Conservation (phyloP, 2,329 filamentous ascomycete genomes). For the Claviceps spartinae region DNA sequence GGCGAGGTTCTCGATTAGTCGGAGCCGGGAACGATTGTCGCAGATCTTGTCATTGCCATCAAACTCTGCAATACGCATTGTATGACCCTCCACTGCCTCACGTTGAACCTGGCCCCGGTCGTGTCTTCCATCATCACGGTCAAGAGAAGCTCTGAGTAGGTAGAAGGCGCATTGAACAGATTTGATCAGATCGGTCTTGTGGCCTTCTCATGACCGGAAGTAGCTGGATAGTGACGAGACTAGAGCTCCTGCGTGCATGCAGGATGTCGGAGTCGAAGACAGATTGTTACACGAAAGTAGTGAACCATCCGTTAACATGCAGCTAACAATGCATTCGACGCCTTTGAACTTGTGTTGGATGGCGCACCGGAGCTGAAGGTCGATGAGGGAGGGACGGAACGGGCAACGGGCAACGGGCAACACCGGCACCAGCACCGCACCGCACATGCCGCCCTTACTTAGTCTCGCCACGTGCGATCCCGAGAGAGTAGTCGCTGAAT, state of each 20-base stretch:
- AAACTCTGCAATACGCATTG: constrained; percentile 12
- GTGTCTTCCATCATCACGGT: background rate
- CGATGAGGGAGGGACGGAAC: no score
- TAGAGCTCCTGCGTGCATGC: background rate
- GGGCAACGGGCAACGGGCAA: no score
- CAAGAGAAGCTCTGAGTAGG: background rate
- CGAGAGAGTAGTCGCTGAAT: no score
- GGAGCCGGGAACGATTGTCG: constrained; percentile 36
- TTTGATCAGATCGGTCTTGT: background rate
- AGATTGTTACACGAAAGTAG: no score
- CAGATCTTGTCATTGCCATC: constrained; percentile 25
- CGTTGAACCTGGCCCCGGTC: background rate
- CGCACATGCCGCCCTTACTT: no score
- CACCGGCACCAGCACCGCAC: no score
- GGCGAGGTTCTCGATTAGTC: constrained; percentile 27
- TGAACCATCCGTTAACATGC: no score
- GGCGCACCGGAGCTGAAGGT: no score
- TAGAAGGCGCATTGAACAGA: background rate
- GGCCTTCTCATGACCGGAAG: background rate
- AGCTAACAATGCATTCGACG: no score
- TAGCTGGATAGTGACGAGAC: background rate
- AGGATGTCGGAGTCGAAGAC: background rate
- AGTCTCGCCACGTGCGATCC: no score
- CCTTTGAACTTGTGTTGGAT: no score
- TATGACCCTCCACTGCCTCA: constrained; percentile 7